Percentiles rank a stretch among this genome's conserved stretches.
Conservation (phyloP, 202 grass and related monocot species). For the Panicum virgatum region DNA sequence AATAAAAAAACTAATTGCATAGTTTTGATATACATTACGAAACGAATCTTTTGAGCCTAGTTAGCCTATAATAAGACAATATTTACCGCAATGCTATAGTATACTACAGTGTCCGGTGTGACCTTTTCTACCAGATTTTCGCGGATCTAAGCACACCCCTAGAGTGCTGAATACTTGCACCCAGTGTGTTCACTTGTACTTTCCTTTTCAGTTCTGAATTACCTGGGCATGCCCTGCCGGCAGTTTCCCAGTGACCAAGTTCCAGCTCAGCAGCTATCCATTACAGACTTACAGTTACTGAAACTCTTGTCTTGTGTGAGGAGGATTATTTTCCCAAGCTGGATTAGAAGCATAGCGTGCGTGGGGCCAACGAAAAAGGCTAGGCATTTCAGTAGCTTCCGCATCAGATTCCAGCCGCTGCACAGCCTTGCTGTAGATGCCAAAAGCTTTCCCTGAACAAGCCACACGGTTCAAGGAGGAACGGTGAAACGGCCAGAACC, state of each 20-base stretch:
- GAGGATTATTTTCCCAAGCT: not conserved
- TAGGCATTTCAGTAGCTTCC: not conserved
- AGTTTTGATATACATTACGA: too few species aligned
- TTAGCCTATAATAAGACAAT: too few species aligned
- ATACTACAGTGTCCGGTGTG: too few species aligned
- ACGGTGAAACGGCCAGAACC: too few species aligned
- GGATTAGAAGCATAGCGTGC: not conserved
- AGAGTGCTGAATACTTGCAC: not conserved
- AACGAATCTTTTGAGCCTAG: too few species aligned
- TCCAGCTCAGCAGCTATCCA: too few species aligned
- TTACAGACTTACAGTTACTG: too few species aligned
- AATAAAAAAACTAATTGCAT: too few species aligned
- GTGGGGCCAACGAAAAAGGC: not conserved
- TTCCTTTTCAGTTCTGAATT: not conserved
- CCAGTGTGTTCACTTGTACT: not conserved
- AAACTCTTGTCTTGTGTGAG: not conserved
- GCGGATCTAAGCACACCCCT: too few species aligned
- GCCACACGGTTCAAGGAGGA: slow-evolving; percentile 32
- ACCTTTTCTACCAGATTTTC: too few species aligned
- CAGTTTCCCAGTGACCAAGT: not conserved
- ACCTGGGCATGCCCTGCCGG: not conserved
- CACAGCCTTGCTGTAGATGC: not conserved
- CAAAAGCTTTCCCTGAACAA: not conserved
- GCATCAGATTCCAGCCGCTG: not conserved
- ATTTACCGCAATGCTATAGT: too few species aligned